phyloP scores from a whole-genome alignment of 257 asterid genomes.

The Solanum chilense region DNA sequence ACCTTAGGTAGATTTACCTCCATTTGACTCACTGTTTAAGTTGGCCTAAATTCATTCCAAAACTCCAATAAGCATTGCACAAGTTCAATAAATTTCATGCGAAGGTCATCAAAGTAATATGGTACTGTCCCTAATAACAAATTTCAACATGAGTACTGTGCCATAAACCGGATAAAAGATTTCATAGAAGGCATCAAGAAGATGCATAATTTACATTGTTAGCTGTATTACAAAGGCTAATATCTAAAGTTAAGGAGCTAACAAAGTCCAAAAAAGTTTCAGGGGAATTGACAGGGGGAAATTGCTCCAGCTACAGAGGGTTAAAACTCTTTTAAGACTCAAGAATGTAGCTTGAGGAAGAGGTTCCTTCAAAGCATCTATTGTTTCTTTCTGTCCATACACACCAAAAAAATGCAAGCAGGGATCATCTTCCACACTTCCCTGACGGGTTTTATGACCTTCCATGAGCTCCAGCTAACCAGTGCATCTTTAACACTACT shows the following conservation, averaged over 20 bases:
- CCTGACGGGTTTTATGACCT: neutral
- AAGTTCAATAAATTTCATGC: neutral
- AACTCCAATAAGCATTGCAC: neutral
- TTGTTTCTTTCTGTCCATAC: neutral
- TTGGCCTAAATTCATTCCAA: neutral
- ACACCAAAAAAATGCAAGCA: neutral
- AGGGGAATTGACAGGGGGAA: neutral
- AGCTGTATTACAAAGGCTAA: neutral
- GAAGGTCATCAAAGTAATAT: neutral
- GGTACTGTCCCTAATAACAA: neutral
- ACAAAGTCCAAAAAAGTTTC: neutral
- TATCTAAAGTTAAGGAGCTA: neutral
- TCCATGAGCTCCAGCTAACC: neutral
- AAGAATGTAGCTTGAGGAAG: neutral
- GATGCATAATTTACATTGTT: neutral
- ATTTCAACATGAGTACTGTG: neutral
- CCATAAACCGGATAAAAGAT: neutral
- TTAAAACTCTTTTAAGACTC: neutral
- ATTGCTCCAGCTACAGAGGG: neutral
- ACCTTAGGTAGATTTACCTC: neutral
- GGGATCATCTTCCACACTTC: neutral
- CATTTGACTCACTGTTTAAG: neutral
- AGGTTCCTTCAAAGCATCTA: neutral
- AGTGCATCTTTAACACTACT: neutral
- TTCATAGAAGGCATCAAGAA: neutral